Percentiles rank a stretch among this genome's conserved stretches.
Conservation (phyloP, 2,329 filamentous ascomycete species). For the Microthyrium microscopicum region DNA sequence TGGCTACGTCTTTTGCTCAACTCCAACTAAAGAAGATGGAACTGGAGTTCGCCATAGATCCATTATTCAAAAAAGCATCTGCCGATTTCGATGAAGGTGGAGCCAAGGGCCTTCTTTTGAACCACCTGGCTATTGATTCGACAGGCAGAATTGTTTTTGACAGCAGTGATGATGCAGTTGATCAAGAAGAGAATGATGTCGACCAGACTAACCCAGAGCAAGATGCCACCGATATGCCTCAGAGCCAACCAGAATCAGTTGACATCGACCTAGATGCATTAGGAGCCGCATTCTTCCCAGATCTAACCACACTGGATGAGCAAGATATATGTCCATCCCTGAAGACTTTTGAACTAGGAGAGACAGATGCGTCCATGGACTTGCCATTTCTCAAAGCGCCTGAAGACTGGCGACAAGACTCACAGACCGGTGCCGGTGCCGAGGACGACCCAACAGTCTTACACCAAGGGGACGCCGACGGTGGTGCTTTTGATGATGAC, state of each 20-base stretch:
- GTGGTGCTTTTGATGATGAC: constrained; percentile 73
- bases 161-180: constrained; percentile 81
- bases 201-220: constrained; percentile 28
- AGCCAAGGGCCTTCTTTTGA: constrained; percentile 84
- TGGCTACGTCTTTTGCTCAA: constrained; percentile 74
- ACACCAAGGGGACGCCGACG: constrained; percentile 75
- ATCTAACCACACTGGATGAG: constrained; percentile 58
- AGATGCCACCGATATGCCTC: constrained; percentile 2
- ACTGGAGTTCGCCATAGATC: constrained; percentile 88
- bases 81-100: constrained; percentile 97
- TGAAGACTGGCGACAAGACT: constrained; percentile 66
- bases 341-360: constrained; percentile 82
- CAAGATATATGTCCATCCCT: constrained; percentile 91
- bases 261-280: constrained; percentile 67
- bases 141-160: constrained; percentile 93
- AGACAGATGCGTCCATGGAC: constrained; percentile 68
- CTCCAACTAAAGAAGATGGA: constrained; percentile 95
- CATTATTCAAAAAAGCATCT: constrained; percentile 96
- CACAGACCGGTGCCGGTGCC: constrained; percentile 35
- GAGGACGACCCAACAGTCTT: constrained; percentile 40
- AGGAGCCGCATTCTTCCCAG: constrained; percentile 69
- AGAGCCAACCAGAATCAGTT: constrained; percentile 31
- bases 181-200: constrained; percentile 33
- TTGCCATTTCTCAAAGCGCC: constrained; percentile 82
- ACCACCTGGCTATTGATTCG: constrained; percentile 89